Base-by-base conservation (phyloP, 2,329 filamentous ascomycete genomes). In the Xylariaceae sp. region DNA sequence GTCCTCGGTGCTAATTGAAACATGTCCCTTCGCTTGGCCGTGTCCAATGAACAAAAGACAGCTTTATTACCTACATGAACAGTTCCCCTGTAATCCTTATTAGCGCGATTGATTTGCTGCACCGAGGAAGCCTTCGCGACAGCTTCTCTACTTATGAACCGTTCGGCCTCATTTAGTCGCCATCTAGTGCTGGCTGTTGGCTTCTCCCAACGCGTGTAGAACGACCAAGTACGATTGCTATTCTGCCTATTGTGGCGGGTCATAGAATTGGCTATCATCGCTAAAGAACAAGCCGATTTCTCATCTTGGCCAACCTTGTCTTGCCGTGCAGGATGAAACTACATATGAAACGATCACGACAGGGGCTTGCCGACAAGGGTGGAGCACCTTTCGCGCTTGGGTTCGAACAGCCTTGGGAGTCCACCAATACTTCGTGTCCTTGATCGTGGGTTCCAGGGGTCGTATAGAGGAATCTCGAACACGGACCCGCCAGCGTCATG, bases 321-420 rank as follows among this genome's bases (percentile, higher is more conserved):
- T 21, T 46, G 26, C 43, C 40, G 47, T 45, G 58, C 21, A 46
- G 41, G 40, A 34, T 60, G 59, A 62, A 62, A 62, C 59, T 31
- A 21, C 53, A 61, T 26, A 16, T 60, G 59, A 62, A 60, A 62
- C 59, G 44, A 56, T 56, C 29, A 21, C 41, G 41, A 52, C 50
- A 46, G 44, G 58, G 49, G 44, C 28, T 37, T 17, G 41, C 17
- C 12, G 40, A 50, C 45, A 50, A 50, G 58, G 58, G 50, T 31
- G 14, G 21, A 41, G 56, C 50, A 19, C 55, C 47, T 50, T 23
- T 39, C n/a, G n/a, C 11, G 31, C 49, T 17, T 39, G 36, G 39
- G 23, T 51, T 33, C 23, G 8, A 46, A 19, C 29, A 39, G 36
- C n/a, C 31, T 58, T 40, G 29, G n/a, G 17, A 40, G 24, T 31